Conservation (phyloP, 108 stramenopile genomes). For the Pinguiococcus pyrenoidosus region DNA sequence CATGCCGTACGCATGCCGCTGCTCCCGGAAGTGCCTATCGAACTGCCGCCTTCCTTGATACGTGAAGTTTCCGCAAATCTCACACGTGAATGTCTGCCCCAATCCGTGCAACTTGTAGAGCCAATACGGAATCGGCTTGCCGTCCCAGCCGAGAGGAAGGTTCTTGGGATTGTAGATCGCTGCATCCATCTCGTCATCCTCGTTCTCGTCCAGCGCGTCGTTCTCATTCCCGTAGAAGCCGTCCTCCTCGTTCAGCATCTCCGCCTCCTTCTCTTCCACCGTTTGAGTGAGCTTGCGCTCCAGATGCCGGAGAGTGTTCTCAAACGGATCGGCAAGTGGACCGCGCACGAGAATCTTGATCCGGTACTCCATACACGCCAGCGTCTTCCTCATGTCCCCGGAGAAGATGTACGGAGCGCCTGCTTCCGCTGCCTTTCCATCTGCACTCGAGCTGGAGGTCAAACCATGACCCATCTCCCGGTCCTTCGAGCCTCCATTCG, state of each 20-base stretch:
- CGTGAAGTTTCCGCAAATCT: conserved; percentile 92
- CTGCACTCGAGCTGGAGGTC: conserved; percentile 2
- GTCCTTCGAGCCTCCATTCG: too few species aligned
- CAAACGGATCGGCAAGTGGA: conserved; percentile 55
- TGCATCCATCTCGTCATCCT: conserved; percentile 69
- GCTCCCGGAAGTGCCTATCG: conserved; percentile 91
- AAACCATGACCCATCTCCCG: background rate
- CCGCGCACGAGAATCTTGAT: background rate
- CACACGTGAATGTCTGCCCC: conserved; percentile 89
- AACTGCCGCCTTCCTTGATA: conserved; percentile 85
- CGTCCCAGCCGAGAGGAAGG: conserved; percentile 94
- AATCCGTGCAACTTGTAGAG: conserved; percentile 97
- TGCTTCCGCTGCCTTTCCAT: background rate
- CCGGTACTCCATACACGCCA: background rate
- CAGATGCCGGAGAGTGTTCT: conserved; percentile 63
- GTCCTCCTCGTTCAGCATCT: conserved; percentile 50
- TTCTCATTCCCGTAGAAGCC: conserved; percentile 22
- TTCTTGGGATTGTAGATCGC: conserved; percentile 98
- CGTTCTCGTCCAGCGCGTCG: conserved; percentile 49
- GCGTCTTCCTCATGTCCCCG: background rate
- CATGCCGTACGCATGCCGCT: conserved; percentile 92
- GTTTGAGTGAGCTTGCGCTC: conserved; percentile 84
- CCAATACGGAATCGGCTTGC: conserved; percentile 98
- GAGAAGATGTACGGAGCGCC: background rate
- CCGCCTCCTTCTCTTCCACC: conserved; percentile 68